Conservation (phyloP, 768 basidiomycete genomes). For the Lepiota venenata region DNA sequence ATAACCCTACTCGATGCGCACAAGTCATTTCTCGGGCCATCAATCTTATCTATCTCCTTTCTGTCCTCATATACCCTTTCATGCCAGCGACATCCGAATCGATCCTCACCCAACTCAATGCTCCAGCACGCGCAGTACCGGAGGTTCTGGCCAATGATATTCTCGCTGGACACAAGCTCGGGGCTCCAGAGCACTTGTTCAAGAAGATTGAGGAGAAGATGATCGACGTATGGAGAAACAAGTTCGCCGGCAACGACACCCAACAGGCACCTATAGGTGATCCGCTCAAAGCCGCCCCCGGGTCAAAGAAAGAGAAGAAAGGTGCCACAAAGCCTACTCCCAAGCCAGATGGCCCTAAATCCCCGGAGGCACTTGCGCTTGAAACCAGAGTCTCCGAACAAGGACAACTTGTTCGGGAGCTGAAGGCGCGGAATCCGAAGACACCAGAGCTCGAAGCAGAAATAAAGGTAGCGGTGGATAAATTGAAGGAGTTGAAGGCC, state of each 20-base stretch:
- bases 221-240: constrained; percentile 76
- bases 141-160: constrained; percentile 75
- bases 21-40: constrained; percentile 86
- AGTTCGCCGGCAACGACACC: constrained; percentile 69
- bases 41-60: constrained; percentile 90
- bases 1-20: constrained; percentile 82
- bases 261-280: constrained; percentile 35
- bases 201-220: constrained; percentile 90
- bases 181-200: constrained; percentile 87
- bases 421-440: constrained; percentile 66
- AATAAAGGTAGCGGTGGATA: constrained; percentile 56
- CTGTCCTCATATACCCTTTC: constrained; percentile 87
- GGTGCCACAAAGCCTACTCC: constrained; percentile 43
- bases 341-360: constrained; percentile 52
- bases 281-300: constrained; percentile 39
- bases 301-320: constrained; percentile 54
- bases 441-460: constrained; percentile 58
- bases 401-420: constrained; percentile 63
- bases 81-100: constrained; percentile 88
- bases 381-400: constrained; percentile 77
- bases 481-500: constrained; percentile 62
- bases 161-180: constrained; percentile 81
- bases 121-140: constrained; percentile 80
- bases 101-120: constrained; percentile 86
- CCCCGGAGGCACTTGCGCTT: constrained; percentile 66